These are phyloP conservation scores for Amaranthus tricolor DNA, from an alignment of 179 eudicot species.

Conservation along the genomic window DNA sequence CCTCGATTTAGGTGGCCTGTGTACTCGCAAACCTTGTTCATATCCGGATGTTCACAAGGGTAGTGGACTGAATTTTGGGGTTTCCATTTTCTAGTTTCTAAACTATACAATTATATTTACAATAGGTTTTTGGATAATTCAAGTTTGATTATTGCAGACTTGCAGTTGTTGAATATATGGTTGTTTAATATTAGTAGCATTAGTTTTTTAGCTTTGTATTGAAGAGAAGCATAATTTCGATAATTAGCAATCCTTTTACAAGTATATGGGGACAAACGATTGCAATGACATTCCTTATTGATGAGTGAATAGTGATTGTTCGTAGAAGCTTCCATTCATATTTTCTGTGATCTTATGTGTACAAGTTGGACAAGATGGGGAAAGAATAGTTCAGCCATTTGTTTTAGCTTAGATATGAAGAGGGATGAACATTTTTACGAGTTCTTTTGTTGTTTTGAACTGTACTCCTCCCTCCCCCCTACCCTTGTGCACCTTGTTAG, in stretches of 20 bases:
- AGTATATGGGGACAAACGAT: neutral
- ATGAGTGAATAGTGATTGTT: neutral
- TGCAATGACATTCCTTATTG: neutral
- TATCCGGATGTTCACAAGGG: neutral
- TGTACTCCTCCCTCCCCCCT: neutral
- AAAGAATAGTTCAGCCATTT: neutral
- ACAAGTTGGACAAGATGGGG: neutral
- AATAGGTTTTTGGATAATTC: neutral
- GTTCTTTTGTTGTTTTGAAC: neutral
- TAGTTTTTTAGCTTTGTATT: neutral
- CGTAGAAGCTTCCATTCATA: neutral
- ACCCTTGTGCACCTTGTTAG: neutral
- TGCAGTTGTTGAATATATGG: neutral
- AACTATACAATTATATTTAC: neutral
- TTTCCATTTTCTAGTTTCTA: neutral
- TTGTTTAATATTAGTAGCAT: neutral
- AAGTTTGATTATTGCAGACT: neutral
- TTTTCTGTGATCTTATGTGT: neutral
- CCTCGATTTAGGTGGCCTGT: no score
- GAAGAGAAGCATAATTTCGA: neutral
- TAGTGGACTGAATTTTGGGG: slow-evolving; percentile 1
- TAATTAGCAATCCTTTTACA: neutral
- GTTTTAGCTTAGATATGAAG: neutral
- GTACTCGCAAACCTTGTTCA: no score
- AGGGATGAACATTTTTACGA: no score